A percentile compares a stretch with the other conserved stretches of the same genome.
These are phyloP conservation scores for Sporothrix protearum DNA, from an alignment of 2,329 filamentous ascomycete genomes.

Conservation along the genomic window DNA sequence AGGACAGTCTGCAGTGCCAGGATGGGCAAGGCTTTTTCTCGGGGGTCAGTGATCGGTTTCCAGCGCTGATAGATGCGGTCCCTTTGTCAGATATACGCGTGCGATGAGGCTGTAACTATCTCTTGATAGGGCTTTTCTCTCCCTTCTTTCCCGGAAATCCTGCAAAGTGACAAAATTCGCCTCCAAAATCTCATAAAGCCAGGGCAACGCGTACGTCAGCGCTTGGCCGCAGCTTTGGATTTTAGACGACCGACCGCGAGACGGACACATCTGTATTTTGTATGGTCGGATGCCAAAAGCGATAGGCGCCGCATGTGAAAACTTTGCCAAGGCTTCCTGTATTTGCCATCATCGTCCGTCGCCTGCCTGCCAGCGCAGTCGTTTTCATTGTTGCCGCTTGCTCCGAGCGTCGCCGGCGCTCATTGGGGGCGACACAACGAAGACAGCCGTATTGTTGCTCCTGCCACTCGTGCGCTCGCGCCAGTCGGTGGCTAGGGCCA, in stretches of 20 bases:
- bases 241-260: neutral
- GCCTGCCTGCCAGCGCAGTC: neutral
- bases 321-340: neutral
- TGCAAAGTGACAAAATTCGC: neutral
- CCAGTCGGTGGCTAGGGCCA: conserved; percentile 16
- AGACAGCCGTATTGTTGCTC: conserved; percentile 14
- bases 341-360: neutral
- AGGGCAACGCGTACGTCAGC: conserved; percentile 4
- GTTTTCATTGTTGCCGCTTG: neutral
- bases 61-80: neutral
- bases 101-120: neutral
- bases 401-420: conserved; percentile 9
- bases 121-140: neutral
- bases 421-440: neutral
- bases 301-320: neutral
- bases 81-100: neutral
- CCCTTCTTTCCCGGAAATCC: neutral
- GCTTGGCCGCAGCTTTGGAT: neutral
- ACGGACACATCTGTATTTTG: neutral
- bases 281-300: neutral
- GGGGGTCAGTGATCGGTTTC: neutral
- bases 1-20: neutral
- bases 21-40: neutral
- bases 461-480: conserved; percentile 8
- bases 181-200: neutral